These are phyloP conservation scores for Trichoderma harzianum DNA, from an alignment of 2,329 filamentous ascomycete species.

Conservation along the genomic window DNA sequence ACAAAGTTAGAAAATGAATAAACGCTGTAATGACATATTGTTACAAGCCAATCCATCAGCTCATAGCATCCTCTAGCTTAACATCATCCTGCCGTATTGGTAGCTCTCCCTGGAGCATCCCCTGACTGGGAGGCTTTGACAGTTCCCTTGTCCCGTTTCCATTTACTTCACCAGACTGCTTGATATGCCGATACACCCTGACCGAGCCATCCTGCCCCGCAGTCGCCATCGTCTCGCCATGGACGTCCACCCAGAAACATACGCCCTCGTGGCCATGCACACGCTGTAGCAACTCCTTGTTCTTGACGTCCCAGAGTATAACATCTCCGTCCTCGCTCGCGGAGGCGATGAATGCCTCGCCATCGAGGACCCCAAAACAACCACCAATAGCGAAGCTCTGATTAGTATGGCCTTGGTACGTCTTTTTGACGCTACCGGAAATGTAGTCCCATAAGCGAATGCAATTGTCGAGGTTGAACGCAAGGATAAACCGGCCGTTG, in stretches of 20 bases:
- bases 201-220: conserved; percentile 54
- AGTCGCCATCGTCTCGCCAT: conserved; percentile 55
- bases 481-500: conserved; percentile 89
- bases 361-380: conserved; percentile 64
- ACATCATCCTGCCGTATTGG: conserved; percentile 39
- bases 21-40: too few species aligned
- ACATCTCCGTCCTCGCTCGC: conserved; percentile 86
- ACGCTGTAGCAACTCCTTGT: conserved; percentile 76
- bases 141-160: conserved; percentile 3
- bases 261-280: conserved; percentile 52
- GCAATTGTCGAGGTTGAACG: conserved; percentile 86
- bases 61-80: conserved; percentile 34
- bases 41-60: not conserved
- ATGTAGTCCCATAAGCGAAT: conserved; percentile 95
- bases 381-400: conserved; percentile 79
- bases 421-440: conserved; percentile 87
- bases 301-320: conserved; percentile 85
- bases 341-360: conserved; percentile 64
- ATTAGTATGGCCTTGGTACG: conserved; percentile 91
- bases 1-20: not conserved
- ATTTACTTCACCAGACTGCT: conserved; percentile 22
- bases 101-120: conserved; percentile 55
- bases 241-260: conserved; percentile 64
- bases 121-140: conserved; percentile 42
- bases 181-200: conserved; percentile 44